phyloP scores from a whole-genome alignment of 306 rosid species.

The Lotus japonicus region DNA sequence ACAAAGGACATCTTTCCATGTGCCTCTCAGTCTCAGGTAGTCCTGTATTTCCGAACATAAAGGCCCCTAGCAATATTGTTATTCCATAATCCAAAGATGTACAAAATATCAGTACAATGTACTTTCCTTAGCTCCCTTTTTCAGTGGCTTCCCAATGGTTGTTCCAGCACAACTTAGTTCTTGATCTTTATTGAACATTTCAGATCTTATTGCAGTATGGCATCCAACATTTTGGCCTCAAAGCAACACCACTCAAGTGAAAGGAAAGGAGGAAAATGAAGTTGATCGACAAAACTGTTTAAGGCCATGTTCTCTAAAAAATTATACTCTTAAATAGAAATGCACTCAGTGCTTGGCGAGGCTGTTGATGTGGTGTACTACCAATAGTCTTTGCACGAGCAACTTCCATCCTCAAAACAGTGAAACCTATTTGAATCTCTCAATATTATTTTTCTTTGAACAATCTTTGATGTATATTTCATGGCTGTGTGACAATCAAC shows the following conservation, averaged over 20 bases:
- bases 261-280: background rate
- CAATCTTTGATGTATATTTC: slow-evolving; percentile 48
- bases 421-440: slow-evolving; percentile 72
- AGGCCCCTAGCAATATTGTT: background rate
- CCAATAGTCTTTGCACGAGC: slow-evolving; percentile 60
- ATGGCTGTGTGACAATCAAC: slow-evolving; percentile 62
- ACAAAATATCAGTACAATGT: background rate
- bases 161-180: background rate
- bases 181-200: background rate
- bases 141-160: background rate
- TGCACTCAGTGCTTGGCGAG: background rate
- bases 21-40: background rate
- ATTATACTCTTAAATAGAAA: background rate
- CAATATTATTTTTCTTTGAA: slow-evolving; percentile 38
- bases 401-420: slow-evolving; percentile 50
- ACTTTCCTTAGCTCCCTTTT: background rate
- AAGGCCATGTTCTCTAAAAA: slow-evolving; percentile 5
- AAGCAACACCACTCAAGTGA: background rate
- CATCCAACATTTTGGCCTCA: background rate
- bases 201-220: background rate
- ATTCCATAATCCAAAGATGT: background rate
- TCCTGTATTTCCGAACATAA: background rate
- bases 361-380: background rate
- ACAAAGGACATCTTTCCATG: no score
- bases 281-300: background rate